Conservation (phyloP, 805 yeast species). For the Teunomyces pallodes region DNA sequence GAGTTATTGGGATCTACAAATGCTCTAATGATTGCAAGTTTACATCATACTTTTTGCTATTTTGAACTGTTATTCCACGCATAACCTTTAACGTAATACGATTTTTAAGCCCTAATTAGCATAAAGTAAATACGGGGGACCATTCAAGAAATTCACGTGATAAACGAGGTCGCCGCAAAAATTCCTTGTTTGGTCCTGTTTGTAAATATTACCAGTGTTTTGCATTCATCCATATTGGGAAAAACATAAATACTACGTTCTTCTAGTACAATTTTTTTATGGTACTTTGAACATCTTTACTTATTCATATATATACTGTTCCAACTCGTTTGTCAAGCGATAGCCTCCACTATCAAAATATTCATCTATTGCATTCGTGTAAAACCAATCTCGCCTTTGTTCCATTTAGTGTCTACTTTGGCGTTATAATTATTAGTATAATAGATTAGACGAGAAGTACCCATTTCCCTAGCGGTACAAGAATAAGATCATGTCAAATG, state of each 20-base stretch:
- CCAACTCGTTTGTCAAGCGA: neutral
- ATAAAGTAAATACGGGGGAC: constrained; percentile 1
- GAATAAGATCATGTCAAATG: constrained; percentile 8
- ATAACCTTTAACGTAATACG: too few species aligned
- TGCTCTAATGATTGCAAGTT: too few species aligned
- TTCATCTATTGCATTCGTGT: constrained; percentile 1
- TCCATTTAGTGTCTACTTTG: neutral
- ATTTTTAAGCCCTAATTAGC: constrained; percentile 1
- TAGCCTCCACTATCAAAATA: constrained; percentile 4
- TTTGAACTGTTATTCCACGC: too few species aligned
- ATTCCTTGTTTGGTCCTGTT: constrained; percentile 7
- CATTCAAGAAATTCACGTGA: constrained; percentile 10
- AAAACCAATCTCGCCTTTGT: neutral
- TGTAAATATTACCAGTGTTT: constrained; percentile 10
- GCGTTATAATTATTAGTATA: neutral
- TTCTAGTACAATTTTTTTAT: constrained; percentile 4
- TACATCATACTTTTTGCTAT: too few species aligned
- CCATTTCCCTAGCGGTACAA: neutral
- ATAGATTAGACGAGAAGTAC: constrained; percentile 1
- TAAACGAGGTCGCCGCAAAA: constrained; percentile 1
- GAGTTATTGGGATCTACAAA: too few species aligned
- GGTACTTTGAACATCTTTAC: constrained; percentile 1
- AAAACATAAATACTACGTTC: constrained; percentile 10
- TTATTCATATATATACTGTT: constrained; percentile 1
- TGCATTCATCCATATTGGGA: constrained; percentile 9